Conservation (phyloP, 257 asterid species). For the Plantago ovata region DNA sequence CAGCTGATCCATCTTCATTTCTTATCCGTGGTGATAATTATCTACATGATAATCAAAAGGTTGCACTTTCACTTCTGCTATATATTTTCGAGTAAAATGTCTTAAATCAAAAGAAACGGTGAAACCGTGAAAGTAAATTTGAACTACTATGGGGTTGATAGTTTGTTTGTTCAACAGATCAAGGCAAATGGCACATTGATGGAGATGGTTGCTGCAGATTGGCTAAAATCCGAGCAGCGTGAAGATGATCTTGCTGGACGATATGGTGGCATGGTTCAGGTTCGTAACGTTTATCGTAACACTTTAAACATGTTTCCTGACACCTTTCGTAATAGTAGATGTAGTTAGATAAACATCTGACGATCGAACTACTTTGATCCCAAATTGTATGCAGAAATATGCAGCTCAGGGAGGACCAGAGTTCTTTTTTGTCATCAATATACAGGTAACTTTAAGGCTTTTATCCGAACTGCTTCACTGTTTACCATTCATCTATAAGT, state of each 20-base stretch:
- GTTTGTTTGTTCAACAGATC: constrained; percentile 33
- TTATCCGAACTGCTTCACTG: not conserved
- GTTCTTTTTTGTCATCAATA: constrained; percentile 65
- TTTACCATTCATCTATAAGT: not conserved
- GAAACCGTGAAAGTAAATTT: not conserved
- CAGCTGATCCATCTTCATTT: constrained; percentile 66
- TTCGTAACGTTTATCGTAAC: constrained; percentile 13
- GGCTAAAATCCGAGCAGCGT: constrained; percentile 68
- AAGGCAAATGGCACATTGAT: constrained; percentile 64
- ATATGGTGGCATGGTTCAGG: constrained; percentile 76
- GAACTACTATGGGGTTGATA: not conserved
- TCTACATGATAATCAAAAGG: constrained; percentile 66
- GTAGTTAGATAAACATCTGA: not conserved
- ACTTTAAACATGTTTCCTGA: too few species aligned
- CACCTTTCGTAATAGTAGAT: not conserved
- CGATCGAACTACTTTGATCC: constrained; percentile 13
- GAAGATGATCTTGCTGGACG: constrained; percentile 79
- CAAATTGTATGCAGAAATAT: constrained; percentile 42
- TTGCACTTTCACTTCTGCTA: constrained; percentile 12
- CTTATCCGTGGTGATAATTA: constrained; percentile 69
- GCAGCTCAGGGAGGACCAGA: constrained; percentile 61
- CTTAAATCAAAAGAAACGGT: not conserved
- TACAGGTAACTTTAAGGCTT: constrained; percentile 40
- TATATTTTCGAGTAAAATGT: not conserved
- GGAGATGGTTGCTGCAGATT: constrained; percentile 80